Conservation (phyloP, 345 rosid genomes). For the Pseudoturritis turrita region DNA sequence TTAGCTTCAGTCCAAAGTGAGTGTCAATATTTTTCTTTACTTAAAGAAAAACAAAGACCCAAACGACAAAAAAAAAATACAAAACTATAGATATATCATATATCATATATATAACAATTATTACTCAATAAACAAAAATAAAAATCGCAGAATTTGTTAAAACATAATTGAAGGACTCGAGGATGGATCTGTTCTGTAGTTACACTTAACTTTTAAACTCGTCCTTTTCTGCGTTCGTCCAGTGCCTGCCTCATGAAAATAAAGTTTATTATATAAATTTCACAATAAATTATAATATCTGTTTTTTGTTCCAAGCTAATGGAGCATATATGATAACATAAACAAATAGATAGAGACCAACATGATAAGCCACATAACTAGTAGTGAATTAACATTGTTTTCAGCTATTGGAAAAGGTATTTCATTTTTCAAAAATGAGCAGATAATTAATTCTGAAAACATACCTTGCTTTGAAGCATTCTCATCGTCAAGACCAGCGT, state of each 20-base stretch:
- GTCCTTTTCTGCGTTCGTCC: conserved; percentile 69
- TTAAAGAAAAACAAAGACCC: not conserved
- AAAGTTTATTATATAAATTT: not conserved
- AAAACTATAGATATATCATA: not conserved
- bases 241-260: conserved; percentile 48
- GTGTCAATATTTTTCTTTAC: not conserved
- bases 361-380: not conserved
- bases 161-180: conserved; percentile 17
- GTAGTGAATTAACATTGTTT: too few relatives aligned
- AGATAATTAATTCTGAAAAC: not conserved
- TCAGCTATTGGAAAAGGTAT: too few relatives aligned
- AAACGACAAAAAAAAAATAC: conserved; percentile 13
- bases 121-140: conserved; percentile 8
- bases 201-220: conserved; percentile 32
- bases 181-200: conserved; percentile 27
- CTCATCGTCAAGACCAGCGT: conserved; percentile 65
- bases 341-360: not conserved
- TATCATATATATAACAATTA: too few relatives aligned
- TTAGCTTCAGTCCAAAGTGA: conserved; percentile 13
- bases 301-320: too few relatives aligned
- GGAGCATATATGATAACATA: too few relatives aligned
- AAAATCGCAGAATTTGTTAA: not conserved
- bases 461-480: conserved; percentile 74
- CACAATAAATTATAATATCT: not conserved
- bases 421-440: too few relatives aligned